A percentile compares a stretch with the other conserved stretches of the same genome.
These are phyloP conservation scores for Penicillium coprophilum DNA, from an alignment of 495 filamentous ascomycete species.

Conservation along the genomic window DNA sequence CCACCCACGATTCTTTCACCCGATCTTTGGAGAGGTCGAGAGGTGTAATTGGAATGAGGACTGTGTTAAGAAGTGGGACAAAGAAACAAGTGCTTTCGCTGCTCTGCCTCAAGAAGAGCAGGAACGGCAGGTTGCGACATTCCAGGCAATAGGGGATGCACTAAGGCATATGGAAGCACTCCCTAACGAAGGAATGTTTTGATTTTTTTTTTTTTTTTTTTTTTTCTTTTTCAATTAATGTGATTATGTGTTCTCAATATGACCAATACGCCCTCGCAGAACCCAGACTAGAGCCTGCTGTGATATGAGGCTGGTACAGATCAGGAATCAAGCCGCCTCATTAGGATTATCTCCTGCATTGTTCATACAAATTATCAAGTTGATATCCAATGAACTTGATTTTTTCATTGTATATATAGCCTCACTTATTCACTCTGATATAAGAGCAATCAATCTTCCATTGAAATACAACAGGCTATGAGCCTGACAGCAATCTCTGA, in stretches of 20 bases:
- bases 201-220: conserved; percentile 2
- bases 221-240: neutral
- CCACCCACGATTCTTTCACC: conserved; percentile 60
- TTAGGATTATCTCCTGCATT: no score
- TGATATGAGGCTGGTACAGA: no score
- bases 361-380: no score
- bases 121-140: conserved; percentile 41
- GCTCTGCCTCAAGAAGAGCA: conserved; percentile 49
- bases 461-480: no score
- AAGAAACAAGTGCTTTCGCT: conserved; percentile 49
- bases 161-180: conserved; percentile 3
- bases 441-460: no score
- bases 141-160: conserved; percentile 12
- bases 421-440: no score
- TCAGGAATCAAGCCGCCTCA: no score
- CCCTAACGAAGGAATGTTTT: conserved; percentile 1
- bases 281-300: conserved; percentile 8
- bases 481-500: no score
- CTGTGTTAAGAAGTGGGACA: conserved; percentile 59
- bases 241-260: conserved; percentile 2
- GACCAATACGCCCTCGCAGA: neutral
- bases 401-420: no score
- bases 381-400: no score
- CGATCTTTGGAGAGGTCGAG: conserved; percentile 62
- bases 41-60: conserved; percentile 62